Percentiles rank a stretch among this genome's conserved stretches.
Conservation (phyloP, 306 rosid genomes). For the Potentilla sterilis region DNA sequence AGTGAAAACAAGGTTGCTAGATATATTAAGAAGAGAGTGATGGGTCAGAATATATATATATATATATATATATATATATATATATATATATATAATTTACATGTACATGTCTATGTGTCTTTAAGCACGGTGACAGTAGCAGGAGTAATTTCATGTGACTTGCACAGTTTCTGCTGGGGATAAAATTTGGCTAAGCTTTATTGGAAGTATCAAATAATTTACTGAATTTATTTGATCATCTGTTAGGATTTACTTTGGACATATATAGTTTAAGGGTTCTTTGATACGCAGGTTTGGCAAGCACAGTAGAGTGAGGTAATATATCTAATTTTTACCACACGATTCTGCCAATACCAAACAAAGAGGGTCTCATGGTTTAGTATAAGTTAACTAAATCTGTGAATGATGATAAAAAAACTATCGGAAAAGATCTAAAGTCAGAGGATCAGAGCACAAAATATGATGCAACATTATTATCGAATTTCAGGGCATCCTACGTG, state of each 20-base stretch:
- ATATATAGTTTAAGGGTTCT: background rate
- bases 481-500: conserved; percentile 3
- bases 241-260: background rate
- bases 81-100: too few relatives aligned
- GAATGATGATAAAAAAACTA: background rate
- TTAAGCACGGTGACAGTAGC: background rate
- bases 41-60: background rate
- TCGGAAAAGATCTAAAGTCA: background rate
- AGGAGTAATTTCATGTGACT: conserved; percentile 1
- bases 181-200: background rate
- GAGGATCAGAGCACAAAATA: conserved; percentile 3
- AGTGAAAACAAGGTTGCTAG: conserved; percentile 8
- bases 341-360: background rate
- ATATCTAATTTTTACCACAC: background rate
- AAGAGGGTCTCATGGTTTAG: background rate
- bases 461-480: background rate
- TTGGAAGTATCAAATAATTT: conserved; percentile 1
- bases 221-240: background rate
- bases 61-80: too few relatives aligned
- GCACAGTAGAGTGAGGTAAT: background rate
- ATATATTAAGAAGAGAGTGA: background rate
- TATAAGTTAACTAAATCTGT: background rate
- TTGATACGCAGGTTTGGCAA: background rate
- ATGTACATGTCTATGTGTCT: background rate
- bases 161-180: background rate